Base-by-base conservation (phyloP, 768 basidiomycete genomes). In the Pleurotus pulmonarius region DNA sequence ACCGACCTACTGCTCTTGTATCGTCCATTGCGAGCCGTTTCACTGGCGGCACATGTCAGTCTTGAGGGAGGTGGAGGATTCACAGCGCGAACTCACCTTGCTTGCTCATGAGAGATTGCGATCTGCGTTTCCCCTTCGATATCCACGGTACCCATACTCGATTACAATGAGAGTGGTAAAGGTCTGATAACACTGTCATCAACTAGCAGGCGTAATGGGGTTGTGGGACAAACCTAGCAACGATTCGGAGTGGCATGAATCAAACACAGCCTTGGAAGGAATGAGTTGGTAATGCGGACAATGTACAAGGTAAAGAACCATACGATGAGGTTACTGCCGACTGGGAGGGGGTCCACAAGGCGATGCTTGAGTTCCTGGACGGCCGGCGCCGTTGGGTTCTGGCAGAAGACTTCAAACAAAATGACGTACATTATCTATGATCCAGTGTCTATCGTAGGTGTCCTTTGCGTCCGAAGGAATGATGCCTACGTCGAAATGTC, bases 141-240 rank as follows among this genome's bases (percentile, higher is more conserved):
- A 73, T 57, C 76, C 77, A 80, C 0, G 79, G 79, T 1, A 77
- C 75, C 45, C 73, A 79, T 2, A 77, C 73, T 15, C 73, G 67
- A 56, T 80, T 78, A 55, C 77, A 80, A 0, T 71, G 68, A 46
- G 68, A 69, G 58, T 80, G 77, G 11, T 73, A 67, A 3, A 80
- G 65, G 56, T 79, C 78, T 75, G 45, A 34, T 49, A n/a, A 12
- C n/a, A 8, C 7, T 13, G 15, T 44, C 41, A 43, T 8, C 5
- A 34, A n/a, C 54, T 25, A 44, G 25, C 5, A 38, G 4, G 41
- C 12, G 16, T 15, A 4, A 38, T 6, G 18, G 22, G 18, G 22
- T 34, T 5, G 44, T 3, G 26, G 44, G 1, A 59, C 68, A 15
- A 39, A 72, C 74, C 75, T 7, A 78, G 65, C 13, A 78, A 57